Percentiles rank a stretch among this genome's conserved stretches.
Evolutionary conservation across 768 basidiomycete genomes (phyloP).

Genomic region (Psilocybe tampanensis): DNA sequence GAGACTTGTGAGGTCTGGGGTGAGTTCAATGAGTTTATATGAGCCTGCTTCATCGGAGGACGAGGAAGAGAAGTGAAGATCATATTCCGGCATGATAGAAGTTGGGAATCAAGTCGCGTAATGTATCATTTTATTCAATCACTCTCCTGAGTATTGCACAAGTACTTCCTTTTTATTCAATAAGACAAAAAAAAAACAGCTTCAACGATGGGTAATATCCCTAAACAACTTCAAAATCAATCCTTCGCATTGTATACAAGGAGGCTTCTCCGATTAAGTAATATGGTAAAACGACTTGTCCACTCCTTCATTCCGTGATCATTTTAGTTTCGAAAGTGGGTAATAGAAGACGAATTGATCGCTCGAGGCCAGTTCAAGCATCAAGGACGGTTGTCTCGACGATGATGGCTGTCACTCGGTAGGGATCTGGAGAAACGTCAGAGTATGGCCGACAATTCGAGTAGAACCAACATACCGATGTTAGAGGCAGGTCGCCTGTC

Average conservation of each 20-base stretch:
- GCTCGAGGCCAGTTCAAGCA: constrained; percentile 39
- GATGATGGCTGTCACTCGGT: constrained; percentile 89
- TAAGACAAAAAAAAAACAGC: not conserved
- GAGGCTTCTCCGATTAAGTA: constrained; percentile 21
- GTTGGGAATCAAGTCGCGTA: not conserved
- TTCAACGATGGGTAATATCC: not conserved
- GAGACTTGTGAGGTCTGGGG: constrained; percentile 63
- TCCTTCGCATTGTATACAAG: constrained; percentile 14
- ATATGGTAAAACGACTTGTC: constrained; percentile 12
- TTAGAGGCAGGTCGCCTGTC: constrained; percentile 98
- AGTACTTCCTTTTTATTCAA: not conserved
- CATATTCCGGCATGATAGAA: constrained; percentile 43
- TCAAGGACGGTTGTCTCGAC: constrained; percentile 85
- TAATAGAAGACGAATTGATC: not conserved
- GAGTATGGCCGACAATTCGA: constrained; percentile 2
- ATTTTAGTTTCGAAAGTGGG: constrained; percentile 5
- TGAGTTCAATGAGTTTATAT: constrained; percentile 76
- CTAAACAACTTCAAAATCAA: constrained; percentile 4
- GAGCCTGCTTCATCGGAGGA: constrained; percentile 49
- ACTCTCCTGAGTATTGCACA: no score
- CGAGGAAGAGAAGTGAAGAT: constrained; percentile 54
- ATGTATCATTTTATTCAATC: not conserved
- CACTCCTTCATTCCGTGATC: constrained; percentile 10
- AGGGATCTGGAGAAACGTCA: constrained; percentile 66
- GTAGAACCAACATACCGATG: constrained; percentile 63